phyloP scores from a whole-genome alignment of 1,139 yeast species.

The Sugiyamaella japonica region DNA sequence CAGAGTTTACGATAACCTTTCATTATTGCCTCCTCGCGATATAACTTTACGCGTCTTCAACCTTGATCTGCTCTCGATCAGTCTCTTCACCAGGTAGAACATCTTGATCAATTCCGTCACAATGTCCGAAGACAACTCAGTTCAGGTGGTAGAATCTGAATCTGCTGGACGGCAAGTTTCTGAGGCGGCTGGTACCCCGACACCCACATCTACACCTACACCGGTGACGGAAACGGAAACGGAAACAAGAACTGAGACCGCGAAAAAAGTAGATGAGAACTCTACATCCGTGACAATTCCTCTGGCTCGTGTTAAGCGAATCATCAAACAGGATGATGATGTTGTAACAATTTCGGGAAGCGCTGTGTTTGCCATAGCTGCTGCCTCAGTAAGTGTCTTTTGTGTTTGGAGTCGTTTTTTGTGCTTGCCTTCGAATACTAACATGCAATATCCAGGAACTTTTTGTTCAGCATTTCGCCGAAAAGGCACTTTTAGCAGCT shows the following conservation, averaged over 20 bases:
- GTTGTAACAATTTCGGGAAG: conserved; percentile 71
- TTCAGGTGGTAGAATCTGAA: background rate
- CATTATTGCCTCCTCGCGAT: background rate
- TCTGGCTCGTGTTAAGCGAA: conserved; percentile 74
- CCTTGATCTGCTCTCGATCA: background rate
- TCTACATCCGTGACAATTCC: conserved; percentile 44
- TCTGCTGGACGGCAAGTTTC: background rate
- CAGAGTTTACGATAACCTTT: background rate
- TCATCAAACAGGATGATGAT: conserved; percentile 84
- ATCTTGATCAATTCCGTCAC: background rate
- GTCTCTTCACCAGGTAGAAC: background rate
- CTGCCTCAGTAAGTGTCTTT: conserved; percentile 57
- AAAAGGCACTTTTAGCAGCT: conserved; percentile 73
- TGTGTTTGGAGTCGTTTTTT: background rate
- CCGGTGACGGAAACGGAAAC: too few relatives aligned
- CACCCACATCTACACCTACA: background rate
- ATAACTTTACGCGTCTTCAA: background rate
- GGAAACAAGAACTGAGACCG: too few relatives aligned
- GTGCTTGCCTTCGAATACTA: background rate
- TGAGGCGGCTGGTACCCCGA: background rate
- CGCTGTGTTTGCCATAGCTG: conserved; percentile 80
- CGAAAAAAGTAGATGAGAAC: background rate
- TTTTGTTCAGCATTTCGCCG: conserved; percentile 76
- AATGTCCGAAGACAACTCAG: conserved; percentile 2
- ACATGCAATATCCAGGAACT: conserved; percentile 47